Evolutionary conservation across 148 eudicot species (phyloP), one percentile per base, ranked within the genome.

Genomic region (Amaranthus palmeri): DNA sequence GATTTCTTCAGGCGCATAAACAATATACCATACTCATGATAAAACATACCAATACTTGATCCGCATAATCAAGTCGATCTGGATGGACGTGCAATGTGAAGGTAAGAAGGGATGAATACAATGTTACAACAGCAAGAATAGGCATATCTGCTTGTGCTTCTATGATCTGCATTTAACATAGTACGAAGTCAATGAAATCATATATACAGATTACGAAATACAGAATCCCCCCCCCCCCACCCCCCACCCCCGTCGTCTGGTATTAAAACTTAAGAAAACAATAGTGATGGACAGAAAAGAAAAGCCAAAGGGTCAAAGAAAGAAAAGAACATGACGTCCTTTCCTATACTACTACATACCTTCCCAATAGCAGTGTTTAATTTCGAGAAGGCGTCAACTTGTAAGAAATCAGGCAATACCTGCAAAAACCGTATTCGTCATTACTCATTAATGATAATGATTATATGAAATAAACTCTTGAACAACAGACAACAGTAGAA

Each of bases 141-240:
- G 97, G 89, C 93, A 95, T 91, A 78, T 91, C 96, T n/a, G 81
- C 84, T 67, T 95, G 97, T 62, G 99, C 97, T 85, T 88, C 99
- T 78, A 95, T 88, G 79, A 95, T 96, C 99, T 95, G 92, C 78
- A 84, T 64, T 53, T 53, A 18, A 49, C 40, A 78, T 51, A 73
- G 52, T 45, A 74, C 67, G 44, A 58, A 63, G 15, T 49, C 64
- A 52, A 50, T 61, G 57, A 72, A 25, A 55, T 40, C 40, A 17
- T 15, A 40, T 25, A 49, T 49, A 15, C 64, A 18, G 6, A 42
- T 4, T 50, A 60, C 54, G 42, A 48, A 36, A 10, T 9, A 61
- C 40, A 54, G 41, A 51, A 51, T n/a, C n/a, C n/a, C 54, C 44
- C 65, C 15, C 7, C n/a, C n/a, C n/a, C n/a, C n/a, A n/a, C n/a